Conservation (phyloP, 306 rosid genomes). For the Inga oerstediana region DNA sequence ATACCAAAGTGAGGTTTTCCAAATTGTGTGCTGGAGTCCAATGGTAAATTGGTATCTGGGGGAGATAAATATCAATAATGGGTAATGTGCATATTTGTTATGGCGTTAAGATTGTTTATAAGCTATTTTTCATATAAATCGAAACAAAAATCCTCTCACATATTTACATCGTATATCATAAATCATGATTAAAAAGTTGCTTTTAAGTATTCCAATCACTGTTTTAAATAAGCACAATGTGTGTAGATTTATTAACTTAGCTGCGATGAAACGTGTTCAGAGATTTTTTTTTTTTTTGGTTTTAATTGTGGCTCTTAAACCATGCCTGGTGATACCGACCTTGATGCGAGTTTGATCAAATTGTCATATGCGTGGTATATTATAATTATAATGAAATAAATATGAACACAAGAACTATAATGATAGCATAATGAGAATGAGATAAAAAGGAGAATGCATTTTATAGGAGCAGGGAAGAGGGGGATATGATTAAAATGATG, state of each 20-base stretch:
- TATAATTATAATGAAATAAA: background rate
- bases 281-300: background rate
- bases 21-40: constrained; percentile 35
- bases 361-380: background rate
- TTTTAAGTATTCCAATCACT: no score
- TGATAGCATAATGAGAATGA: background rate
- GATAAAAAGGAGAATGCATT: background rate
- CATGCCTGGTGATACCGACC: background rate
- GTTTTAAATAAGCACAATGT: no score
- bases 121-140: no score
- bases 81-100: no score
- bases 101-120: no score
- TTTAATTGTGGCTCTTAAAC: background rate
- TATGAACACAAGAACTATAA: background rate
- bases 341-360: background rate
- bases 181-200: no score
- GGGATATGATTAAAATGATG: constrained; percentile 40
- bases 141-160: no score
- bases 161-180: no score
- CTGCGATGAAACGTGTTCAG: background rate
- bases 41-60: constrained; percentile 35
- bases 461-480: background rate
- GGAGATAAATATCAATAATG: background rate
- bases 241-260: background rate
- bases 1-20: constrained; percentile 22